Evolutionary conservation across 352 stramenopile genomes (phyloP).

Genomic region (Globisporangium apiculatum): DNA sequence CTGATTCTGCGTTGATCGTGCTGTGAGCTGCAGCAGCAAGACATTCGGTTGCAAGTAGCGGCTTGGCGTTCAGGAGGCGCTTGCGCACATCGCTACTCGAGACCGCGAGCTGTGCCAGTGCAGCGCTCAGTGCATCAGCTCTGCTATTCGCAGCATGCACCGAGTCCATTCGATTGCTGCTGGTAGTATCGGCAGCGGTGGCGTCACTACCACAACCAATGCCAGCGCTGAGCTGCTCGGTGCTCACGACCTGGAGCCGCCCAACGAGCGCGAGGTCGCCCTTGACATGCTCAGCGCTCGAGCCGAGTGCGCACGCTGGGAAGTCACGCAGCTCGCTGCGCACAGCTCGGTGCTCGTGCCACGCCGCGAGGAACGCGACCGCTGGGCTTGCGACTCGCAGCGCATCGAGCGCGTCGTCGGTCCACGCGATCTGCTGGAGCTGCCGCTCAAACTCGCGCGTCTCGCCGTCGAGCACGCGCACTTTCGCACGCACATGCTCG

Average conservation of each 20-base stretch:
- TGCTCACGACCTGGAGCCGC: constrained; percentile 34
- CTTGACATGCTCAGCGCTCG: constrained; percentile 43
- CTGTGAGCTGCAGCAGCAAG: background rate
- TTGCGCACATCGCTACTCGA: constrained; percentile 20
- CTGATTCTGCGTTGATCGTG: background rate
- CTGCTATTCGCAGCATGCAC: background rate
- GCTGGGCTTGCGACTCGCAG: constrained; percentile 31
- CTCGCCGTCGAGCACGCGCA: constrained; percentile 45
- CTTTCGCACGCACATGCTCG: constrained; percentile 36
- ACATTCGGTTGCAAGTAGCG: constrained; percentile 1
- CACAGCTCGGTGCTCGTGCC: constrained; percentile 63
- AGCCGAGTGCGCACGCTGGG: constrained; percentile 21
- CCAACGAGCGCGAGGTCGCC: constrained; percentile 56
- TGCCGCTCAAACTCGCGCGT: constrained; percentile 54
- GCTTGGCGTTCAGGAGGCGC: constrained; percentile 28
- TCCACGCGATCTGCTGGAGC: constrained; percentile 66
- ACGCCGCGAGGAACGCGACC: constrained; percentile 56
- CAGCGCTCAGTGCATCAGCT: background rate
- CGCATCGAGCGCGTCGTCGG: constrained; percentile 50
- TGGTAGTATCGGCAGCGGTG: background rate
- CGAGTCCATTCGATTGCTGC: constrained; percentile 4
- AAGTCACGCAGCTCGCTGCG: constrained; percentile 64
- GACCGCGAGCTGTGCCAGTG: background rate
- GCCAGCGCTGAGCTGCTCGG: constrained; percentile 19
- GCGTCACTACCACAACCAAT: constrained; percentile 3